A percentile compares a stretch with the other conserved stretches of the same genome.
phyloP scores from a whole-genome alignment of 495 filamentous ascomycete species.

The Rhypophila decipiens region DNA sequence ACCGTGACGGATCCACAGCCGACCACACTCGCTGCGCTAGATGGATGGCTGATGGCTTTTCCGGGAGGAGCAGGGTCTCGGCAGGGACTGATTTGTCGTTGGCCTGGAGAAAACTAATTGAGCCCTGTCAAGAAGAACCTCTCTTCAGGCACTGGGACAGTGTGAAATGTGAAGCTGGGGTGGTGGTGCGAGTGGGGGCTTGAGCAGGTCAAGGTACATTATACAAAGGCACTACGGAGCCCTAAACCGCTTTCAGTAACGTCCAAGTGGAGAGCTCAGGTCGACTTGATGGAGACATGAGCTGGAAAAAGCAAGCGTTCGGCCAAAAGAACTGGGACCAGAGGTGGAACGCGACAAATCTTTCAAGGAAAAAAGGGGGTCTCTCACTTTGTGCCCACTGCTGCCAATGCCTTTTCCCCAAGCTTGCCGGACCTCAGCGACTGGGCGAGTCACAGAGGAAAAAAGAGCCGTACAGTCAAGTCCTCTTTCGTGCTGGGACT shows the following conservation, averaged over 20 bases:
- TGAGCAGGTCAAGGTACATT: neutral
- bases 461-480: too few species aligned
- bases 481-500: too few species aligned
- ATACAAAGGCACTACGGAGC: too few species aligned
- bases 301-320: neutral
- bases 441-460: too few species aligned
- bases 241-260: neutral
- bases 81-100: slow-evolving; percentile 10
- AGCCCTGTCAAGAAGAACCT: slow-evolving; percentile 11
- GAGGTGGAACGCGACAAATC: slow-evolving; percentile 16
- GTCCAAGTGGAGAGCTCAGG: neutral
- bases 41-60: neutral
- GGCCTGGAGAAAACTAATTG: slow-evolving; percentile 16
- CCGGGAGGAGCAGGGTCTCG: slow-evolving; percentile 10
- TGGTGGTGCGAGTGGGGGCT: neutral
- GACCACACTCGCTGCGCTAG: neutral
- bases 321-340: slow-evolving; percentile 9
- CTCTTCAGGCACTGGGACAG: slow-evolving; percentile 16
- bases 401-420: neutral
- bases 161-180: neutral
- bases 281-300: slow-evolving; percentile 15
- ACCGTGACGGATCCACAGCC: slow-evolving; percentile 3
- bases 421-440: too few species aligned
- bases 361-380: neutral
- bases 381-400: neutral